phyloP scores from a whole-genome alignment of 257 asterid genomes.

The Ilex aquifolium region DNA sequence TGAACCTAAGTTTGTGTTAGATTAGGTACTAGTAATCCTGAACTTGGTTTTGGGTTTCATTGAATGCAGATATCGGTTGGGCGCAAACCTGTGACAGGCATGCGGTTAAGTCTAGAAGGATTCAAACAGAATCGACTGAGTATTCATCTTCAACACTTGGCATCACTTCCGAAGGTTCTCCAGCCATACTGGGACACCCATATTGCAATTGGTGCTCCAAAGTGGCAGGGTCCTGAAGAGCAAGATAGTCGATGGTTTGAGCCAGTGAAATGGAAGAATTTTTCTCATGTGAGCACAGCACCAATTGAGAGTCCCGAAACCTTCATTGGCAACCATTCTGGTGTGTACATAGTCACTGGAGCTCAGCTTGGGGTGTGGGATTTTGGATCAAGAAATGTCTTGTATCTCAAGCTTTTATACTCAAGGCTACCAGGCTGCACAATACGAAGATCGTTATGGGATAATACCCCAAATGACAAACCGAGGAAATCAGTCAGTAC shows the following conservation, averaged over 20 bases:
- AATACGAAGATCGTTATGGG: conserved; percentile 65
- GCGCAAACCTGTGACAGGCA: conserved; percentile 75
- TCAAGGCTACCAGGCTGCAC: conserved; percentile 76
- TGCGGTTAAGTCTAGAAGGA: conserved; percentile 71
- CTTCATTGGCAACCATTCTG: conserved; percentile 52
- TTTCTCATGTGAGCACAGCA: conserved; percentile 76
- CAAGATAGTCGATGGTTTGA: conserved; percentile 92
- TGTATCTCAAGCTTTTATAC: conserved; percentile 65
- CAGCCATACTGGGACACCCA: conserved; percentile 76
- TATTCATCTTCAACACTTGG: conserved; percentile 61
- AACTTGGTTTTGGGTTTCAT: background rate
- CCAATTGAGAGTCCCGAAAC: conserved; percentile 71
- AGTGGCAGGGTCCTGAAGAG: conserved; percentile 90
- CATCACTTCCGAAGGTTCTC: conserved; percentile 61
- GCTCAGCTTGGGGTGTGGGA: conserved; percentile 92
- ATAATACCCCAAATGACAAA: conserved; percentile 44
- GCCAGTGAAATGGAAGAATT: conserved; percentile 82
- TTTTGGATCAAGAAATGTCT: conserved; percentile 75
- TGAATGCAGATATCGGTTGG: conserved; percentile 67
- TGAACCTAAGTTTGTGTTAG: no score
- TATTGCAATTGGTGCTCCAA: conserved; percentile 75
- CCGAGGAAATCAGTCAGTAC: conserved; percentile 17
- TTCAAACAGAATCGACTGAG: conserved; percentile 55
- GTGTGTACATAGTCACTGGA: conserved; percentile 65
- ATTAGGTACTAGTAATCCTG: no score